Base-by-base conservation (phyloP, 2,329 filamentous ascomycete species). In the Trichoderma semiorbis region DNA sequence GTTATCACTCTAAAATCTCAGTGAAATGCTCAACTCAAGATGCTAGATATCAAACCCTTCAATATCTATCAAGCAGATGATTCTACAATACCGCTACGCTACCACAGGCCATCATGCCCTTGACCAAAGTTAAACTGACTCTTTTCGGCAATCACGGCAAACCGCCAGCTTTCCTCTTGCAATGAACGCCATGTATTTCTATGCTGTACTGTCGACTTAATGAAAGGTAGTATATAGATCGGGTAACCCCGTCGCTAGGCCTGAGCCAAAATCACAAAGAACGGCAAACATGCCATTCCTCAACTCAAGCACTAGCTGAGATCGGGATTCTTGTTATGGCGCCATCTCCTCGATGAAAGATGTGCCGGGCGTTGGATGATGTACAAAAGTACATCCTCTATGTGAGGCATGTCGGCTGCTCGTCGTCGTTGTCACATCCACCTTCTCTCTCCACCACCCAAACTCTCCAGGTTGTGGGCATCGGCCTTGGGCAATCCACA, bases 151-250 rank as follows among this genome's bases (percentile, higher is more conserved):
- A 57, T 57, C 24, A 57, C 53, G 24, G 1, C 24, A 28, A 28
- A 18, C 14, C 7, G 5, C 11, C 11, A 14, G 24, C 47, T 6
- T 12, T 2, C 43, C 6, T 34, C 28, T 24, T 47, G 53, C 36
- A 69, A 61, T 32, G 18, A 62, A 69, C 67, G 67, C 67, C 67
- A 34, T 69, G 39, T 62, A 69, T 69, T 69, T 69, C 67, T 69
- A 69, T 69, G 67, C 67, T 69, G 57, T 39, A 58, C 53, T 68
- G 21, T 68, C 26, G 65, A 68, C 65, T 68, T 53, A 62, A 69
- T 69, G 67, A 62, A 69, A 69, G 21, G 57, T 67, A 57, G 64
- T 69, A 62, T 69, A 62, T 69, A 69, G 39, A 53, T 62, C 28
- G 16, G 67, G 61, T 36, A 43, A 30, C 18, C 30, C 50, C 64